These are phyloP conservation scores for Colletotrichum graminicola DNA, from an alignment of 2,329 filamentous ascomycete species.

Conservation along the genomic window DNA sequence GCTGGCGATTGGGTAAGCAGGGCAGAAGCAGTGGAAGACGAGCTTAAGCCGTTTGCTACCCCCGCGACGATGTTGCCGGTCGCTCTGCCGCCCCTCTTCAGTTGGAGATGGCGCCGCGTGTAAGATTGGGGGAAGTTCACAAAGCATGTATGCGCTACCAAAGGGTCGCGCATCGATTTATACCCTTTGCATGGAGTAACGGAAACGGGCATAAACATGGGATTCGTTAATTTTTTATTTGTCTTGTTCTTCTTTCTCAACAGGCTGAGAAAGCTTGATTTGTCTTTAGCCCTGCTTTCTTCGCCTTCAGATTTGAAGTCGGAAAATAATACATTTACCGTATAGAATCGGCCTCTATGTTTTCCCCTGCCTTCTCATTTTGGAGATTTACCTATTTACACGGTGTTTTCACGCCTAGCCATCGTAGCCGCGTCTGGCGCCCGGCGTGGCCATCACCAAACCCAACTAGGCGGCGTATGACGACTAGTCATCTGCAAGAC, in stretches of 20 bases:
- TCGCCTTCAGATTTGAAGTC: slow-evolving; percentile 14
- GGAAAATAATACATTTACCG: slow-evolving; percentile 22
- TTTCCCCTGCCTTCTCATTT: background rate
- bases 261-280: slow-evolving; percentile 7
- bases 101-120: slow-evolving; percentile 14
- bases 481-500: slow-evolving; percentile 20
- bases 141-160: slow-evolving; percentile 27
- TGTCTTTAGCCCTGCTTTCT: slow-evolving; percentile 13
- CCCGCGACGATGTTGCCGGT: background rate
- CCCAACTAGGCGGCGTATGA: background rate
- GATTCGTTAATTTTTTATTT: background rate
- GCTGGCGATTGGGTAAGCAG: slow-evolving; percentile 1
- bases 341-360: background rate
- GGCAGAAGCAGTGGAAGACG: slow-evolving; percentile 16
- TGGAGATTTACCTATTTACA: background rate
- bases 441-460: background rate
- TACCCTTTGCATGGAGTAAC: slow-evolving; percentile 41
- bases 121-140: slow-evolving; percentile 28
- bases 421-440: background rate
- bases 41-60: slow-evolving; percentile 2
- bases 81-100: slow-evolving; percentile 1
- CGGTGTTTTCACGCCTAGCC: background rate
- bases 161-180: slow-evolving; percentile 32
- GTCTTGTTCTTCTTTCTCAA: background rate
- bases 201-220: slow-evolving; percentile 38